Evolutionary conservation across 2,329 filamentous ascomycete species (phyloP), one percentile per base, ranked within the genome.

Genomic region (Fusarium miscanthi): DNA sequence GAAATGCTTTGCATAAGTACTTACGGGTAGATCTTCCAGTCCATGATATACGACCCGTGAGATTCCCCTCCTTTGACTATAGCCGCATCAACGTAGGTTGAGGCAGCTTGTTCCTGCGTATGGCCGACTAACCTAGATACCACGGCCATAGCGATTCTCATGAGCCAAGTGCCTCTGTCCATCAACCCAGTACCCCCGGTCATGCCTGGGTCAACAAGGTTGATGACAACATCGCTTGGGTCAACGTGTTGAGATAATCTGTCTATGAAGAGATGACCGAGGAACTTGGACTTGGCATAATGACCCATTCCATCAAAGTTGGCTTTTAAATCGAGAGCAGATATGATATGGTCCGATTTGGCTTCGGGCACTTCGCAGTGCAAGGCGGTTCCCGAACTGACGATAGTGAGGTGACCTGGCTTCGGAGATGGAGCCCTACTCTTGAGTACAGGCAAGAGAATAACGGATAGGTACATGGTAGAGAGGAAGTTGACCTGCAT

Each of bases 401-500:
- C 45, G 1, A 66, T n/a, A 3, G 40, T 60, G 1, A 66, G 14
- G 3, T 62, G 40, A 2, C 62, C 62, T 6, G 62, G 40, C 2
- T n/a, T 52, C 3, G 33, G 9, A 13, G 17, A 0, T 2, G 30
- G 25, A 4, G 52, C 12, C 11, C 31, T 66, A 1, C 8, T 23
- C 6, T 37, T 60, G 9, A 66, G 40, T 3, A 66, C n/a, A 0
- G 63, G 63, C 4, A 66, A 31, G 9, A 66, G 40, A 9, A 66
- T 21, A 7, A 66, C 27, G 0, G 62, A 51, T 0, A 66, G 27
- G 2, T 60, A 60, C 45, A 60, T 52, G 0, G 45, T 66, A 2
- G 63, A 66, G 7, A 66, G n/a, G 12, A 66, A 66, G 16, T 66
- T 66, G 30, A 66, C 40, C 10, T 66, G 63, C 1, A 66, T 14